Evolutionary conservation across 2,329 filamentous ascomycete species (phyloP).

Genomic region (Fusarium secorum): DNA sequence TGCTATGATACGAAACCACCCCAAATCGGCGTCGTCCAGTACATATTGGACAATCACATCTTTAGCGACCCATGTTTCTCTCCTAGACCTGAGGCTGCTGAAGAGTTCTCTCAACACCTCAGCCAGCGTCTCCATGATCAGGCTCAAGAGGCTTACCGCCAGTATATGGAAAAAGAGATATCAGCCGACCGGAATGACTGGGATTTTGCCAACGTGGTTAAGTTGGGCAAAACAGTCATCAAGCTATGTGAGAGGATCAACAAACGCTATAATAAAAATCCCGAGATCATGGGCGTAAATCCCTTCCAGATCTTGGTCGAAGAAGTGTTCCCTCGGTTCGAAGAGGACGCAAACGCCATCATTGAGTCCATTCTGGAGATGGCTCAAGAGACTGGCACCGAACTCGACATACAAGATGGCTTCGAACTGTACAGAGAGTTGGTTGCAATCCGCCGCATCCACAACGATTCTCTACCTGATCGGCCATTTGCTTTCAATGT

Average conservation of each 20-base stretch:
- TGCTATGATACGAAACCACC: constrained; percentile 91
- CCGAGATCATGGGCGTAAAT: constrained; percentile 81
- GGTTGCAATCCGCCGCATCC: constrained; percentile 82
- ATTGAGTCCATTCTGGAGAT: constrained; percentile 81
- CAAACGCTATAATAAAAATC: constrained; percentile 89
- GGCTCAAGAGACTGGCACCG: constrained; percentile 72
- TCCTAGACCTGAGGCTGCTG: constrained; percentile 72
- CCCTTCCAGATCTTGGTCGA: constrained; percentile 76
- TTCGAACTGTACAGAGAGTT: constrained; percentile 93
- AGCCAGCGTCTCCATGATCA: constrained; percentile 75
- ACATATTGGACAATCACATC: constrained; percentile 82
- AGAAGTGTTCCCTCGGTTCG: constrained; percentile 88
- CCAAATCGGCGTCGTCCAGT: constrained; percentile 80
- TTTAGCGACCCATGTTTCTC: constrained; percentile 79
- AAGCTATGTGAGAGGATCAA: constrained; percentile 88
- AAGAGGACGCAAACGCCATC: constrained; percentile 86
- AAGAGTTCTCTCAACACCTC: constrained; percentile 76
- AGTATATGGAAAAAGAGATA: constrained; percentile 80
- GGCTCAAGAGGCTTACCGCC: constrained; percentile 81
- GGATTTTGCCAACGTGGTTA: constrained; percentile 90
- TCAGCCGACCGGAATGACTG: constrained; percentile 82
- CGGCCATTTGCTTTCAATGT: constrained; percentile 86
- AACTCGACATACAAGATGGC: constrained; percentile 88
- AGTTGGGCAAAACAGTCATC: constrained; percentile 85
- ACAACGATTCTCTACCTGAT: constrained; percentile 75